Evolutionary conservation across 495 filamentous ascomycete species (phyloP).

Genomic region (Neurospora tetrasperma): DNA sequence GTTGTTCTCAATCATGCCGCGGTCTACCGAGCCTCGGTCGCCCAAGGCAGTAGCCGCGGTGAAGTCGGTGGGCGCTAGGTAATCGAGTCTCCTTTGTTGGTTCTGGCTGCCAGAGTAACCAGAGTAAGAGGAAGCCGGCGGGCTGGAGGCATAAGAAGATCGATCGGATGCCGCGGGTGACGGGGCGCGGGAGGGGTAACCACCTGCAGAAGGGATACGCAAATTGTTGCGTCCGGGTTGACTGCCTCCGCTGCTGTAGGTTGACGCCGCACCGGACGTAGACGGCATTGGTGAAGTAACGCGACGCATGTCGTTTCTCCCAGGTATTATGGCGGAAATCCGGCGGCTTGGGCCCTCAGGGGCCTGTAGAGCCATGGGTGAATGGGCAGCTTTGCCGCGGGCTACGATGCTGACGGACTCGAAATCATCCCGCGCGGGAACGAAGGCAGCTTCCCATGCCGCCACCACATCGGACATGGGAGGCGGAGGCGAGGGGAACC

Average conservation of each 20-base stretch:
- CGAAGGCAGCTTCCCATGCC: slow-evolving; percentile 57
- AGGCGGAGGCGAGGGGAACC: slow-evolving; percentile 64
- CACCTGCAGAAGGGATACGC: slow-evolving; percentile 26
- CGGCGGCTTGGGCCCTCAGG: slow-evolving; percentile 21
- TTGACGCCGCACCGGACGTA: background rate
- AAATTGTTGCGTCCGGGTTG: slow-evolving; percentile 8
- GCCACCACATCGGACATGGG: slow-evolving; percentile 62
- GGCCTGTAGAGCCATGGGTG: slow-evolving; percentile 39
- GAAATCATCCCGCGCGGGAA: slow-evolving; percentile 54
- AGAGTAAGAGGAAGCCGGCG: slow-evolving; percentile 5
- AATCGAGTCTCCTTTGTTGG: slow-evolving; percentile 16
- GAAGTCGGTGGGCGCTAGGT: slow-evolving; percentile 36
- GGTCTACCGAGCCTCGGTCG: slow-evolving; percentile 14
- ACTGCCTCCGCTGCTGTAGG: background rate
- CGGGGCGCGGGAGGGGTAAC: background rate
- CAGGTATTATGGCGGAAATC: slow-evolving; percentile 26
- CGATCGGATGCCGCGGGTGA: background rate
- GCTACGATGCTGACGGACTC: slow-evolving; percentile 64
- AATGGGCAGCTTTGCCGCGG: slow-evolving; percentile 63
- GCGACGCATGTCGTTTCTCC: slow-evolving; percentile 1
- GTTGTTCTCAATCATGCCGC: slow-evolving; percentile 1
- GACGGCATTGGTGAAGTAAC: background rate
- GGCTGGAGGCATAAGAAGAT: background rate
- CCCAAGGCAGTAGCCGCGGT: slow-evolving; percentile 35
- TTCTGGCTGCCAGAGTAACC: slow-evolving; percentile 16